phyloP scores from a whole-genome alignment of 1,284 basidiomycete genomes.

The Serendipita sp. region DNA sequence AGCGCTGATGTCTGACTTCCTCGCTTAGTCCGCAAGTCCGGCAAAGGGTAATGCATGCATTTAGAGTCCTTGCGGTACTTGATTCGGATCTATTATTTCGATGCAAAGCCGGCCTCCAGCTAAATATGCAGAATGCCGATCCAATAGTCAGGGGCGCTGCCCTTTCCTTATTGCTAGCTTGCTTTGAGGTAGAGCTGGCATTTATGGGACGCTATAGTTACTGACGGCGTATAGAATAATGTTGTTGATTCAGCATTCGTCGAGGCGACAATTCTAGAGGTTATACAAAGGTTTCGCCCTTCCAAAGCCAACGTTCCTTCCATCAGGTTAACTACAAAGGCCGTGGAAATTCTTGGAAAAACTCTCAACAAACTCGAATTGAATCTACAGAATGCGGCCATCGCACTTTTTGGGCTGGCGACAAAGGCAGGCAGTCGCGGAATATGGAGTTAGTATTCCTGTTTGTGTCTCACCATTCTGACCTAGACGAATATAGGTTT shows the following conservation, averaged over 20 bases:
- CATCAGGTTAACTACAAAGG: background rate
- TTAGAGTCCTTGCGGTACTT: background rate
- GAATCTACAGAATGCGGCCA: background rate
- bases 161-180: background rate
- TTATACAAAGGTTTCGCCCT: background rate
- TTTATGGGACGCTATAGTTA: background rate
- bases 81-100: background rate
- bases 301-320: background rate
- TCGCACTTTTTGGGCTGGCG: background rate
- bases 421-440: background rate
- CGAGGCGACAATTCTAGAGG: background rate
- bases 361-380: background rate
- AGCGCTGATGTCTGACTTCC: background rate
- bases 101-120: background rate
- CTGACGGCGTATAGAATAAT: background rate
- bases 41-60: background rate
- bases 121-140: background rate
- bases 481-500: background rate
- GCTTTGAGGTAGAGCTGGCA: background rate
- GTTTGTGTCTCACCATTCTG: background rate
- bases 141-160: background rate
- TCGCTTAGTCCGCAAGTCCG: background rate
- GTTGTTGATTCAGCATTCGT: background rate
- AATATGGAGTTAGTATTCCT: background rate
- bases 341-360: background rate